Base-by-base conservation (phyloP, 148 eudicot species). In the Silene latifolia region DNA sequence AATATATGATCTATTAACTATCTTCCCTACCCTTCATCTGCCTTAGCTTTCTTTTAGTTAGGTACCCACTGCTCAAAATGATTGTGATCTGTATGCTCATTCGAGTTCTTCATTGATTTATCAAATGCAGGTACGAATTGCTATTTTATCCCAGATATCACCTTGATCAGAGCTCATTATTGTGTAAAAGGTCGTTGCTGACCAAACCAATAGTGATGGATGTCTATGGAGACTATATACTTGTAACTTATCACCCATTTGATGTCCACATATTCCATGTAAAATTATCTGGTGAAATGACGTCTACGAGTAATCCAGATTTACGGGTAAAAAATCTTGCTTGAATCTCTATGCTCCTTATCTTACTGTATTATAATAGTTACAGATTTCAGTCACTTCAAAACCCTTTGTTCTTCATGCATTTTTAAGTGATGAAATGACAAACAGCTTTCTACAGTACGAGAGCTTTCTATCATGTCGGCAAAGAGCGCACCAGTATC, bases 381-480 rank as follows among this genome's bases (percentile, higher is more conserved):
- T 80, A 60, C 24, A 35, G 59, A 70, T 78, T 76, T 54, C 69
- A 35, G 74, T 53, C 73, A 12, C 57, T 71, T 53, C 68, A 63
- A 76, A 82, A 67, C 79, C 64, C 65, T 63, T 69, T 77, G 73
- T 63, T 86, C 72, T 76, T 82, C 90, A 85, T 88, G 89, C 91
- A 79, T 89, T 90, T 86, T 92, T 88, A 95, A 92, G 99, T 92
- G 89, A 88, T 95, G 87, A 90, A 87, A 92, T 95, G 97, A 92
- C 99, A 90, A 95, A 95, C 99, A 95, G 99, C 97, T 95, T 92
- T 92, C 99, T 92, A 92, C 99, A 92, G 99, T 95, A 95, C 93
- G 99, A 80, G 97, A 95, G 82, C 97, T 95, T 77, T 95, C 99
- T 62, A 95, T 95, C 82, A 90, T 95, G 97, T 90, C 93, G 74